Evolutionary conservation across 208 protist species (phyloP), one percentile per base, ranked within the genome.

Genomic region (Crithidia fasciculata): DNA sequence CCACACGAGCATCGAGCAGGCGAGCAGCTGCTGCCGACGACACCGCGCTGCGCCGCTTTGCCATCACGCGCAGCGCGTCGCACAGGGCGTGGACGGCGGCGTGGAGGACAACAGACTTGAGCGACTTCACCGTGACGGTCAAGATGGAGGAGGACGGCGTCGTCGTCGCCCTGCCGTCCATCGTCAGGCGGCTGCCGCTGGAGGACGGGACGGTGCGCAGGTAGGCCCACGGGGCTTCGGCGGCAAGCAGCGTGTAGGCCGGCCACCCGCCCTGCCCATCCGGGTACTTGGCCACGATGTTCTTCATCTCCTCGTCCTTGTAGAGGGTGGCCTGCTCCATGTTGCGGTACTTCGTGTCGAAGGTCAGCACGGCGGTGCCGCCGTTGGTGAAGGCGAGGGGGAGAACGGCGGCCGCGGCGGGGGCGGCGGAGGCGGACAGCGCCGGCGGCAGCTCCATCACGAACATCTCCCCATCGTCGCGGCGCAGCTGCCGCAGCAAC

Each of bases 251-350:
- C 39, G 53, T 65, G 54, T 58, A 78, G 16, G 82, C 85, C 19
- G 82, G 83, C 88, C 90, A 97, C 9, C 80, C 82, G 52, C 90
- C 89, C 69, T 95, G 88, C 37, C 70, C 69, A 66, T 98, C 92
- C 5, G 94, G 92, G 60, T 88, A 96, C 82, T 92, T 96, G 16
- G 84, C 85, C 40, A 96, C 39, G 9, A 89, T 61, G 44, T 75
- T 87, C 70, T 92, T 96, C 63, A 92, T 74, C 43, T 74, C 81
- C 43, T 69, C 8, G 72, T 98, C 92, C 69, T 88, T 88, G 80
- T 85, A 94, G 12, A 97, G 63, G 40, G 78, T 82, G 43, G 90
- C 80, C 47, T 93, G 87, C 64, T 97, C 94, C 61, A 90, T 85
- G 60, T 76, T 76, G n/a, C 89, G 84, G 58, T 77, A 83, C 53